Base-by-base conservation (phyloP, 2,329 filamentous ascomycete species). In the Drechslerella stenobrocha region DNA sequence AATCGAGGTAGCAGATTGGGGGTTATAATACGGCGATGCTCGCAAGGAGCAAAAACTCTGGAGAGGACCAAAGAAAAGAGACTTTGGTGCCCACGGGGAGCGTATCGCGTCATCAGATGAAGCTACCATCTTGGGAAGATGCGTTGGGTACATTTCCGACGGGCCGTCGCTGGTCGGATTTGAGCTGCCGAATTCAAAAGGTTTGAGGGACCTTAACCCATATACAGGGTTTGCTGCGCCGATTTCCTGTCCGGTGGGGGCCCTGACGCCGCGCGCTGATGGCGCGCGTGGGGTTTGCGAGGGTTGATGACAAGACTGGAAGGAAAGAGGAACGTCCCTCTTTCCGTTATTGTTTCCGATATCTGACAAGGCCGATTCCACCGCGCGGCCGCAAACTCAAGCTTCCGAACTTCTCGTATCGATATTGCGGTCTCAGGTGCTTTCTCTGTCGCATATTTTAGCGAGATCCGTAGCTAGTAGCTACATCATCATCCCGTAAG, bases 401-500 rank as follows among this genome's bases (percentile, higher is more conserved):
- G 28, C 28, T 30, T 30, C 5, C 28, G n/a, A n/a, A n/a, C n/a
- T 45, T 18, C 44, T 47, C 22, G 22, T 47, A 47, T 20, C 37
- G 15, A 20, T 18, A 42, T 42, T 13, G 15, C 37, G 37, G 8
- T 20, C 4, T 4, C 37, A 18, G 11, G 11, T 30, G 5, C 28
- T 30, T 30, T 42, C 22, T 18, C 18, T 42, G 2, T 18, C 4
- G 9, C 2, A 42, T 18, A 3, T 42, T 18, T 11, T 37, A 37
- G 34, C 37, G 4, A 20, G 15, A 18, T 18, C 13, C 8, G 37
- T 18, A 2, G 15, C 22, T 2, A 47, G 8, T 26, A 47, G 22
- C 6, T 23, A 46, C 26, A 50, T 67, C 59, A 67, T 53, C 55
- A 67, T 67, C 20, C 60, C 63, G 60, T 67, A 67, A 67, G 48